A percentile compares a stretch with the other conserved stretches of the same genome.
Evolutionary conservation across 768 basidiomycete species (phyloP).

Genomic region (Lentinula boryana): DNA sequence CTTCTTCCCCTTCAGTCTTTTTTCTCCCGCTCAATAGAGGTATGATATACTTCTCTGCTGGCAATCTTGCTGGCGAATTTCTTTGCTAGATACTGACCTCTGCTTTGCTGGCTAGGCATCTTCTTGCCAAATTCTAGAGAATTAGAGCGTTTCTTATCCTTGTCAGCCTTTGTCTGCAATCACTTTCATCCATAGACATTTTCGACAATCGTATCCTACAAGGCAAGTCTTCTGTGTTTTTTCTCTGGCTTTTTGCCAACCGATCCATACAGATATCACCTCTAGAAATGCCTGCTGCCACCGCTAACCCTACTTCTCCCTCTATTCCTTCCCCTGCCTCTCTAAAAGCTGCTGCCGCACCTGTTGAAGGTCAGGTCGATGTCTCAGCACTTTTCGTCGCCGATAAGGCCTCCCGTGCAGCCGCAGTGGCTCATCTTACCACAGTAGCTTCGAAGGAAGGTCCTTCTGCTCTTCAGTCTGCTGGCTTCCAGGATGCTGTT

Average conservation of each 20-base stretch:
- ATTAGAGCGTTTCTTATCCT: constrained; percentile 65
- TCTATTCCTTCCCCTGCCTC: constrained; percentile 55
- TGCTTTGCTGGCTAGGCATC: constrained; percentile 21
- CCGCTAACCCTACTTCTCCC: constrained; percentile 58
- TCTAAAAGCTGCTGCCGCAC: constrained; percentile 57
- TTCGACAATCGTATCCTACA: constrained; percentile 27
- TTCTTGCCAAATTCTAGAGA: constrained; percentile 33
- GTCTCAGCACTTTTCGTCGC: constrained; percentile 72
- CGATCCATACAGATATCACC: constrained; percentile 29
- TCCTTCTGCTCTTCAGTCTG: constrained; percentile 64
- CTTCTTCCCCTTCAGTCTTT: constrained; percentile 25
- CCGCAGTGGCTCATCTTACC: constrained; percentile 65
- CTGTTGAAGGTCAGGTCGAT: constrained; percentile 62
- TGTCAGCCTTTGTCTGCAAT: constrained; percentile 43
- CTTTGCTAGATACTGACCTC: not conserved
- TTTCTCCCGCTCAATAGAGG: constrained; percentile 29
- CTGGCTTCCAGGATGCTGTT: constrained; percentile 66
- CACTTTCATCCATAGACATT: constrained; percentile 28
- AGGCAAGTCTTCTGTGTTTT: constrained; percentile 28
- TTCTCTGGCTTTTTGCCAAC: not conserved
- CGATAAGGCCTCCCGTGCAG: constrained; percentile 77
- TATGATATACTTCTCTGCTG: constrained; percentile 11
- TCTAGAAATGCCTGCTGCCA: constrained; percentile 76
- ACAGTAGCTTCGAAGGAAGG: constrained; percentile 80
- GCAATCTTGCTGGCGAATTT: constrained; percentile 4